A percentile compares a stretch with the other conserved stretches of the same genome.
These are phyloP conservation scores for Zygoascus hellenicus DNA, from an alignment of 1,139 yeast species.

Conservation along the genomic window DNA sequence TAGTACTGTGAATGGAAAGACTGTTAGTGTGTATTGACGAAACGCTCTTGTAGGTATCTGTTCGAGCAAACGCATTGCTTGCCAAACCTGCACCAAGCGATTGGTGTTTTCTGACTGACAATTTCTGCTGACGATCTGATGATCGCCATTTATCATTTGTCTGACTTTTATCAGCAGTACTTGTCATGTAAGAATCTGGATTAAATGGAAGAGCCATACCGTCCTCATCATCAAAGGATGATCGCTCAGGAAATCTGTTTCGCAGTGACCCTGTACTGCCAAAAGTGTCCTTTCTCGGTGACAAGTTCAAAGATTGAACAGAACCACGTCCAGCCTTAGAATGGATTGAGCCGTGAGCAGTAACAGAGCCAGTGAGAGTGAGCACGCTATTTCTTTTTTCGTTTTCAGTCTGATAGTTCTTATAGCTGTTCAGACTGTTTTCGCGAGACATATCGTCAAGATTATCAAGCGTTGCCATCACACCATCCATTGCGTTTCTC, in stretches of 20 bases:
- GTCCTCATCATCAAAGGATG: slow-evolving; percentile 20
- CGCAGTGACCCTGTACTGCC: not conserved
- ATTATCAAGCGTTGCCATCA: slow-evolving; percentile 30
- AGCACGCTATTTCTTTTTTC: slow-evolving; percentile 8
- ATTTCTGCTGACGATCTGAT: not conserved
- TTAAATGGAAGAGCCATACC: slow-evolving; percentile 24
- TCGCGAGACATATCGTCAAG: slow-evolving; percentile 20
- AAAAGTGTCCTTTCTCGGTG: not conserved
- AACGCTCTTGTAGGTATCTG: slow-evolving; percentile 24
- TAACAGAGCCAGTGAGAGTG: slow-evolving; percentile 5
- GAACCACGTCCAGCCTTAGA: not conserved
- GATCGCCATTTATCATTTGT: no score
- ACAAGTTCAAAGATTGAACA: slow-evolving; percentile 3
- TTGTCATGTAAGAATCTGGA: slow-evolving; percentile 25
- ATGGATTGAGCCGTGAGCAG: not conserved
- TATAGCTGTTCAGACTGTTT: slow-evolving; percentile 13
- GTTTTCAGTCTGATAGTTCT: not conserved
- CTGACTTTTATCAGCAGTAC: no score
- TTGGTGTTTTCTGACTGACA: not conserved
- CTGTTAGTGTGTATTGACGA: slow-evolving; percentile 25
- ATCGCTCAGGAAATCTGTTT: not conserved
- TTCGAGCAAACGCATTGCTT: slow-evolving; percentile 12
- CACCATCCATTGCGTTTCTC: slow-evolving; percentile 34
- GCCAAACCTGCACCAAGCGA: not conserved
- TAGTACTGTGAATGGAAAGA: slow-evolving; percentile 21